phyloP scores from a whole-genome alignment of 352 stramenopile species.

The Pythium biforme region DNA sequence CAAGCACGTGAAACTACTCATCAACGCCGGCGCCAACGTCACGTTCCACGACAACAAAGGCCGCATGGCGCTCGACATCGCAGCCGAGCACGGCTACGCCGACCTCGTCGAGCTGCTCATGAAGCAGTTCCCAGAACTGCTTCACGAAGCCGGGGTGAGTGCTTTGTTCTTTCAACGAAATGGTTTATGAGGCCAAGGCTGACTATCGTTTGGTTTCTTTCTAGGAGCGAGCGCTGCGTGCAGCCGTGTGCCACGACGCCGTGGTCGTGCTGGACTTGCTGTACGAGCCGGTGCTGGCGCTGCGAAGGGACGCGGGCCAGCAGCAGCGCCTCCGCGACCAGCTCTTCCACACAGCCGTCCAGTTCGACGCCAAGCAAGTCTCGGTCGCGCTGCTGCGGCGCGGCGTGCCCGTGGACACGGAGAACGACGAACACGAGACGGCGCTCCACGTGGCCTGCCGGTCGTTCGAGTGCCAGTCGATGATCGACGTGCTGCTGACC shows the following conservation, averaged over 20 bases:
- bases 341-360: conserved; percentile 24
- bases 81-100: conserved; percentile 38
- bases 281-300: conserved; percentile 11
- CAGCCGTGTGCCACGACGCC: conserved; percentile 18
- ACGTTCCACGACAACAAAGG: conserved; percentile 28
- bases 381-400: conserved; percentile 11
- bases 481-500: conserved; percentile 16
- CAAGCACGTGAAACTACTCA: conserved; percentile 48
- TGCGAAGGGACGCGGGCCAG: background rate
- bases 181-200: too few species aligned
- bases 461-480: conserved; percentile 8
- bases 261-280: conserved; percentile 16
- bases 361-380: conserved; percentile 16
- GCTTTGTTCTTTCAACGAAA: background rate
- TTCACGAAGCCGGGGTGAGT: conserved; percentile 14
- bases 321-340: conserved; percentile 6
- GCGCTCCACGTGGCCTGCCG: conserved; percentile 21
- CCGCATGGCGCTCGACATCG: conserved; percentile 39
- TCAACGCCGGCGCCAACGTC: conserved; percentile 33
- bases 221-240: conserved; percentile 21
- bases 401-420: conserved; percentile 15
- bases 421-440: conserved; percentile 17
- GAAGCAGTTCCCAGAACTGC: conserved; percentile 14
- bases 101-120: conserved; percentile 39
- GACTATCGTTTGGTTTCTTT: background rate